A percentile compares a stretch with the other conserved stretches of the same genome.
Conservation (phyloP, 306 rosid genomes). For the Notholithocarpus densiflorus region DNA sequence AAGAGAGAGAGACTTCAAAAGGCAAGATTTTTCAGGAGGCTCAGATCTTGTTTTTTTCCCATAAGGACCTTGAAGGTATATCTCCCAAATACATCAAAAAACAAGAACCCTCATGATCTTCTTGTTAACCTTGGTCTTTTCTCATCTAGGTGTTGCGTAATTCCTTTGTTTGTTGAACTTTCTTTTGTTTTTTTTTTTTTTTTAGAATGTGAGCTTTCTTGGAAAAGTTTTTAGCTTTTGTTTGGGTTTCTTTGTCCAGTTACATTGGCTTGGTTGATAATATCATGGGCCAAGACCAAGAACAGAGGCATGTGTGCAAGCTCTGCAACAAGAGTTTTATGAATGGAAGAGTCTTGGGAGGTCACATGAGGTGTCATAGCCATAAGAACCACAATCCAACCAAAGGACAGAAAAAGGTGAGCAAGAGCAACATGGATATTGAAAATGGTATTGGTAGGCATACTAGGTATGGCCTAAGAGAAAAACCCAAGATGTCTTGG, state of each 20-base stretch:
- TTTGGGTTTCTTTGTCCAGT: slow-evolving; percentile 16
- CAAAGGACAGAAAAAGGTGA: slow-evolving; percentile 7
- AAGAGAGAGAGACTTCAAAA: slow-evolving; percentile 1
- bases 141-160: slow-evolving; percentile 24
- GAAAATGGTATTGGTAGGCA: slow-evolving; percentile 5
- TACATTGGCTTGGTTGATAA: neutral
- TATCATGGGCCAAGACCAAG: slow-evolving; percentile 36
- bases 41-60: slow-evolving; percentile 5
- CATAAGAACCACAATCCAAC: slow-evolving; percentile 29
- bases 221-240: neutral
- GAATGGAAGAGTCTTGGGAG: slow-evolving; percentile 49
- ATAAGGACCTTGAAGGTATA: neutral
- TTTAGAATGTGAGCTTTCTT: slow-evolving; percentile 13
- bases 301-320: slow-evolving; percentile 36
- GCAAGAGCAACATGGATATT: neutral
- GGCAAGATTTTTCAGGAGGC: neutral
- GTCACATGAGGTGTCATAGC: slow-evolving; percentile 39
- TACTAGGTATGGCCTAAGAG: slow-evolving; percentile 35
- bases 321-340: slow-evolving; percentile 37
- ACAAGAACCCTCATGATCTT: neutral
- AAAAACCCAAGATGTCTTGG: slow-evolving; percentile 44
- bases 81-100: slow-evolving; percentile 3
- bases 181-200: neutral
- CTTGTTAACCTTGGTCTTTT: neutral
- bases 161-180: slow-evolving; percentile 31